phyloP scores from a whole-genome alignment of 106 monocot species.

The Ottelia alismoides region DNA sequence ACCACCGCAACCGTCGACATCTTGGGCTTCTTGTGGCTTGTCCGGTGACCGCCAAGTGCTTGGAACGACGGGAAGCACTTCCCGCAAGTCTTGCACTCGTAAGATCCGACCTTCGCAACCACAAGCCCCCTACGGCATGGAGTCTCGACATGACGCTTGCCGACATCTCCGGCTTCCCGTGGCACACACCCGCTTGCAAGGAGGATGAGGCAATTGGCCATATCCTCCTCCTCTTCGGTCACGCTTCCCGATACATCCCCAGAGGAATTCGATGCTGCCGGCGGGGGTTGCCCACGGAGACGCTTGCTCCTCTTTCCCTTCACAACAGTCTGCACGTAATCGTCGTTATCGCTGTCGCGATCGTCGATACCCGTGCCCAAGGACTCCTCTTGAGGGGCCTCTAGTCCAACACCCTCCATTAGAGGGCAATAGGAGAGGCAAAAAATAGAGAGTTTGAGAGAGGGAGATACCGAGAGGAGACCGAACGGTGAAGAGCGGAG shows the following conservation, averaged over 20 bases:
- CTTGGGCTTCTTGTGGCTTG: slow-evolving; percentile 43
- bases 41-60: slow-evolving; percentile 71
- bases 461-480: too few species aligned
- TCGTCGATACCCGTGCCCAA: too few species aligned
- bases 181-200: too few species aligned
- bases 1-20: too few species aligned
- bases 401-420: neutral
- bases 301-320: slow-evolving; percentile 45
- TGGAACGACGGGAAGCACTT: slow-evolving; percentile 70
- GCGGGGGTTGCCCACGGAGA: neutral
- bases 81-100: slow-evolving; percentile 63
- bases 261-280: slow-evolving; percentile 16
- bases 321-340: neutral
- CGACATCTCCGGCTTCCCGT: too few species aligned
- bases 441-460: neutral
- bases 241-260: neutral
- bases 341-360: neutral
- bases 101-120: too few species aligned
- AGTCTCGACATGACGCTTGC: too few species aligned
- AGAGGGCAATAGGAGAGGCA: neutral
- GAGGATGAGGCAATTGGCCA: slow-evolving; percentile 20
- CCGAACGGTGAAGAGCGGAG: too few species aligned
- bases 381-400: neutral
- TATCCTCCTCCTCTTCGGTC: slow-evolving; percentile 15
- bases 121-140: too few species aligned